phyloP scores from a whole-genome alignment of 2,329 filamentous ascomycete genomes.

The Fusarium xylarioides region DNA sequence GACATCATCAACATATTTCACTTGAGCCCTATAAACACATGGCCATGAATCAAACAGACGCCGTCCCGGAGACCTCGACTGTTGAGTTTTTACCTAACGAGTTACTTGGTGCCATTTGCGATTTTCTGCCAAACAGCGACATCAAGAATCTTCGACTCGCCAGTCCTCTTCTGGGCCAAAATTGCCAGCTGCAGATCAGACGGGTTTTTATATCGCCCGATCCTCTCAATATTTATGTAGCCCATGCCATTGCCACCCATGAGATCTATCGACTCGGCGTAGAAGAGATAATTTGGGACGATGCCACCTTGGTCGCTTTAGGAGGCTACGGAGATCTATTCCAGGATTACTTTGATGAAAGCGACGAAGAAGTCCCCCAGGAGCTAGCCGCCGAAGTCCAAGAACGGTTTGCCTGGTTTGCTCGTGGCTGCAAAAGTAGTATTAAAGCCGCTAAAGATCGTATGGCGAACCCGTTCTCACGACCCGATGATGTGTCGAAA shows the following conservation, averaged over 20 bases:
- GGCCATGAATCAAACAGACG: not conserved
- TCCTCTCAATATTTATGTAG: not conserved
- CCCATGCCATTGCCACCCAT: fast-evolving
- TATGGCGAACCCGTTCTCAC: not conserved
- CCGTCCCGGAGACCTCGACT: fast-evolving
- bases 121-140: not conserved
- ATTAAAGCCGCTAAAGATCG: not conserved
- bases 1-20: not conserved
- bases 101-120: not conserved
- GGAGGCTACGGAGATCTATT: not conserved
- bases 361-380: fast-evolving
- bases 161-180: not conserved
- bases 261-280: fast-evolving
- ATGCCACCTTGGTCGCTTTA: not conserved
- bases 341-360: not conserved
- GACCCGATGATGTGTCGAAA: not conserved
- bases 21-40: not conserved
- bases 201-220: not conserved
- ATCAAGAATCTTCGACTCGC: not conserved
- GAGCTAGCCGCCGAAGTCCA: not conserved
- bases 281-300: not conserved
- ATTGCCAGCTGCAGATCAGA: not conserved
- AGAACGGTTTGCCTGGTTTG: not conserved
- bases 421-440: not conserved
- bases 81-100: not conserved